phyloP scores from a whole-genome alignment of 208 protist genomes.

The Trypanosoma congolense region DNA sequence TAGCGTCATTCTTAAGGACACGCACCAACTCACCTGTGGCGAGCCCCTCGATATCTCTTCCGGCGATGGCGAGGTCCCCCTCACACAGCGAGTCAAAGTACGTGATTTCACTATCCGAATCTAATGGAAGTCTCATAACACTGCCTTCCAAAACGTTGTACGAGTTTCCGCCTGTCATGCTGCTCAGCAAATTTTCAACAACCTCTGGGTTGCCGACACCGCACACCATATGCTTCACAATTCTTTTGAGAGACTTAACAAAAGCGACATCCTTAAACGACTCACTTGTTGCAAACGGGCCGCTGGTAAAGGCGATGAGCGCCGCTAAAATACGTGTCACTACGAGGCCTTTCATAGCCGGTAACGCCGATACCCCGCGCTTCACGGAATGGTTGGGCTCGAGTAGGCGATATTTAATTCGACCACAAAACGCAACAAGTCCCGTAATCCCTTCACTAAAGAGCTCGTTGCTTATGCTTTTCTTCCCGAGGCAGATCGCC shows the following conservation, averaged over 20 bases:
- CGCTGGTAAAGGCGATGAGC: conserved; percentile 72
- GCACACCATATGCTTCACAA: conserved; percentile 6
- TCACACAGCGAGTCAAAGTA: conserved; percentile 17
- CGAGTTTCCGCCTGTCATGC: conserved; percentile 3
- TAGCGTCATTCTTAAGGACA: conserved; percentile 10
- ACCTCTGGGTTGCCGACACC: conserved; percentile 5
- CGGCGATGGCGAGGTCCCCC: conserved; percentile 22
- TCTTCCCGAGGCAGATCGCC: conserved; percentile 79
- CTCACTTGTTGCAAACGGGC: conserved; percentile 1
- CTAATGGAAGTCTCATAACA: conserved; percentile 16
- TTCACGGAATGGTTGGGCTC: conserved; percentile 22
- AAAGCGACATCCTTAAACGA: conserved; percentile 26
- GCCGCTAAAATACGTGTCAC: conserved; percentile 83
- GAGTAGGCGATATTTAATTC: conserved; percentile 75
- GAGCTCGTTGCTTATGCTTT: conserved; percentile 73
- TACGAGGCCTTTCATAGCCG: conserved; percentile 66
- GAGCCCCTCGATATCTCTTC: neutral
- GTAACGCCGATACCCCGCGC: conserved; percentile 55
- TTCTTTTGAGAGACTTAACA: conserved; percentile 13
- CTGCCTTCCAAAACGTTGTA: conserved; percentile 14
- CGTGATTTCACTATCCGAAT: neutral
- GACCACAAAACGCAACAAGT: conserved; percentile 69
- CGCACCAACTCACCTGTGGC: conserved; percentile 10
- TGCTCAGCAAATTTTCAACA: conserved; percentile 12
- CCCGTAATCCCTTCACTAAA: conserved; percentile 75